phyloP scores from a whole-genome alignment of 345 rosid species.

The Aquilaria sinensis region DNA sequence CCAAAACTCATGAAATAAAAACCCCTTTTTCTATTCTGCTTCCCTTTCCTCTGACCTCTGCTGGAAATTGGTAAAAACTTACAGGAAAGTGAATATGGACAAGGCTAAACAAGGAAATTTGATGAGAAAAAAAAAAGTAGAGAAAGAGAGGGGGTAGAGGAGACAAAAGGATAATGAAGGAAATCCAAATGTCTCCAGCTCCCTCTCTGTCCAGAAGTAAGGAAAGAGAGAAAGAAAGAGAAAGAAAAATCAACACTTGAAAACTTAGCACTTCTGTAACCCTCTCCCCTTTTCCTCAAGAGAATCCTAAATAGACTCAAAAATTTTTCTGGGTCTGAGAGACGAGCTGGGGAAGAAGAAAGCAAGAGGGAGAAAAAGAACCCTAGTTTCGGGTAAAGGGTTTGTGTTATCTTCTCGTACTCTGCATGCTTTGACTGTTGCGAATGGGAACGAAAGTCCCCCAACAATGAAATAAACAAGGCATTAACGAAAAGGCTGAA shows the following conservation, averaged over 20 bases:
- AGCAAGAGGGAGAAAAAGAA: slow-evolving; percentile 14
- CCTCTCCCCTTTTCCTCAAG: background rate
- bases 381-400: slow-evolving; percentile 26
- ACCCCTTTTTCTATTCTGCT: slow-evolving; percentile 6
- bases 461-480: background rate
- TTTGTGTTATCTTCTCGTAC: slow-evolving; percentile 12
- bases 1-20: slow-evolving; percentile 63
- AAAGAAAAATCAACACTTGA: background rate
- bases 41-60: slow-evolving; percentile 1
- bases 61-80: slow-evolving; percentile 8
- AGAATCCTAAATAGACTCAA: no score
- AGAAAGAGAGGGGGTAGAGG: slow-evolving; percentile 58
- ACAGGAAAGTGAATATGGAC: background rate
- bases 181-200: slow-evolving; percentile 55
- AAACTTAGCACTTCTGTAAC: background rate
- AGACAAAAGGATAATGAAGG: slow-evolving; percentile 35
- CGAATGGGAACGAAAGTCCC: slow-evolving; percentile 8
- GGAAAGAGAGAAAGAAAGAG: background rate
- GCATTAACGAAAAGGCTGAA: slow-evolving; percentile 13
- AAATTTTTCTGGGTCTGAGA: slow-evolving; percentile 5
- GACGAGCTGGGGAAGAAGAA: slow-evolving; percentile 14
- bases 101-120: background rate
- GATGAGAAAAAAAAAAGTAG: background rate
- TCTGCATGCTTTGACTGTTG: slow-evolving; percentile 30
- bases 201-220: slow-evolving; percentile 33